These are phyloP conservation scores for Zychaea mexicana DNA, from an alignment of 371 early-diverging fungal genomes.

Conservation along the genomic window DNA sequence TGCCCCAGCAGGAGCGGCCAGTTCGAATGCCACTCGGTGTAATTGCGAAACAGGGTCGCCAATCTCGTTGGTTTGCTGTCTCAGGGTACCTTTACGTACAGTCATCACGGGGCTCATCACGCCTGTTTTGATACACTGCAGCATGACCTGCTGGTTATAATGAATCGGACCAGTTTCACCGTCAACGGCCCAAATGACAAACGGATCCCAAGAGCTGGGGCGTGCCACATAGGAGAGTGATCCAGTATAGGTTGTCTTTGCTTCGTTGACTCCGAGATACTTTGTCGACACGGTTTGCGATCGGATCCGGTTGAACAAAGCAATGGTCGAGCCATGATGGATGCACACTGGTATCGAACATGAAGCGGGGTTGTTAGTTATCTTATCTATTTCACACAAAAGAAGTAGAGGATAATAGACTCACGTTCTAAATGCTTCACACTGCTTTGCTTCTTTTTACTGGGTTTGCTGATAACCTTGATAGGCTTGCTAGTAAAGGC, in stretches of 20 bases:
- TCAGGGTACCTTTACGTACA: constrained; percentile 56
- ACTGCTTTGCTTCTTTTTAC: constrained; percentile 73
- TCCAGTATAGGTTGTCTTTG: constrained; percentile 17
- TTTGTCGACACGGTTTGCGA: constrained; percentile 82
- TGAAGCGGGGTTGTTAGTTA: background rate
- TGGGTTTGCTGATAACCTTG: constrained; percentile 80
- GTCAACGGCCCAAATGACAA: constrained; percentile 84
- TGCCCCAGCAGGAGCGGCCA: constrained; percentile 18
- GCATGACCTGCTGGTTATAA: constrained; percentile 79
- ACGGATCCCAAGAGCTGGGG: constrained; percentile 75
- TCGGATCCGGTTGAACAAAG: constrained; percentile 79
- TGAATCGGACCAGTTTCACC: constrained; percentile 39
- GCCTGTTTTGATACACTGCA: constrained; percentile 77
- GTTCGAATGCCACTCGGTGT: constrained; percentile 84
- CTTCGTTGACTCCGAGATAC: constrained; percentile 65
- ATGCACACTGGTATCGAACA: constrained; percentile 51
- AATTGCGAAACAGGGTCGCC: constrained; percentile 76
- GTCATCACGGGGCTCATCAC: constrained; percentile 76
- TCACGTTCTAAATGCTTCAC: constrained; percentile 71
- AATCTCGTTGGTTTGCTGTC: constrained; percentile 52
- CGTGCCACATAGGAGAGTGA: constrained; percentile 22
- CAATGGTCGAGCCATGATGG: constrained; percentile 74
- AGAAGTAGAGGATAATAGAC: background rate
- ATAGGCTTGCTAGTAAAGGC: constrained; percentile 72
- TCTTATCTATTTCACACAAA: background rate